phyloP scores from a whole-genome alignment of 1,284 basidiomycete genomes.

The Leucoagaricus sp. region DNA sequence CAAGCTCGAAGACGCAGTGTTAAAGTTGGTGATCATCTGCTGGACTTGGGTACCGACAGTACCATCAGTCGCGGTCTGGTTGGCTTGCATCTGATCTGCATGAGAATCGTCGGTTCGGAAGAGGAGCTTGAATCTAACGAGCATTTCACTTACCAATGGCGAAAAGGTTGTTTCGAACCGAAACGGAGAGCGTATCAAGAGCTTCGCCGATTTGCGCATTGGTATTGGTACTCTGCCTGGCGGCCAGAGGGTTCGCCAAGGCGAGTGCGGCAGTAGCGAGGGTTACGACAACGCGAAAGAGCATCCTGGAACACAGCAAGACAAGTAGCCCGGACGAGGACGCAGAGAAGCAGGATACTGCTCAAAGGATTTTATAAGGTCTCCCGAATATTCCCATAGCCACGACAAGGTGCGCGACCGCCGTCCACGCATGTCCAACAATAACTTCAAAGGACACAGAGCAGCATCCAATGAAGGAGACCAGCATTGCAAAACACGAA shows the following conservation, averaged over 20 bases:
- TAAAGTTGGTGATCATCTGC: slow-evolving; percentile 27
- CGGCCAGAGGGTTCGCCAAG: slow-evolving; percentile 23
- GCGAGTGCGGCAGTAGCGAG: slow-evolving; percentile 23
- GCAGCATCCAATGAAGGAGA: slow-evolving; percentile 8
- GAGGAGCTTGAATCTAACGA: too few relatives aligned
- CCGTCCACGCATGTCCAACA: slow-evolving; percentile 9
- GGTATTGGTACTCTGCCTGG: slow-evolving; percentile 31
- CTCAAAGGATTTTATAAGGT: slow-evolving; percentile 11
- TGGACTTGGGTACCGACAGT: slow-evolving; percentile 29
- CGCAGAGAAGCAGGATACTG: not conserved
- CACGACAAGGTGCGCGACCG: not conserved
- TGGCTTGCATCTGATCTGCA: slow-evolving; percentile 32
- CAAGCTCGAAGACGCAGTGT: slow-evolving; percentile 21
- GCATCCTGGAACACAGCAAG: slow-evolving; percentile 15
- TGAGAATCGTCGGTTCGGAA: too few relatives aligned
- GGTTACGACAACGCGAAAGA: slow-evolving; percentile 23
- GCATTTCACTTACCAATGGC: slow-evolving; percentile 26
- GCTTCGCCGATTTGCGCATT: slow-evolving; percentile 26
- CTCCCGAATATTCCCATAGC: slow-evolving; percentile 6
- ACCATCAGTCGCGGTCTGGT: slow-evolving; percentile 24
- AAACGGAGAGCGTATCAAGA: slow-evolving; percentile 25
- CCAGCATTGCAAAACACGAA: slow-evolving; percentile 12
- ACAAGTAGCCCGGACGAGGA: slow-evolving; percentile 7
- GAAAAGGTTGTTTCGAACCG: slow-evolving; percentile 24
- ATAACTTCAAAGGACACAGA: not conserved